Percentiles rank a stretch among this genome's conserved stretches.
Evolutionary conservation across 768 basidiomycete genomes (phyloP).

Genomic region (Panellus pusillus): DNA sequence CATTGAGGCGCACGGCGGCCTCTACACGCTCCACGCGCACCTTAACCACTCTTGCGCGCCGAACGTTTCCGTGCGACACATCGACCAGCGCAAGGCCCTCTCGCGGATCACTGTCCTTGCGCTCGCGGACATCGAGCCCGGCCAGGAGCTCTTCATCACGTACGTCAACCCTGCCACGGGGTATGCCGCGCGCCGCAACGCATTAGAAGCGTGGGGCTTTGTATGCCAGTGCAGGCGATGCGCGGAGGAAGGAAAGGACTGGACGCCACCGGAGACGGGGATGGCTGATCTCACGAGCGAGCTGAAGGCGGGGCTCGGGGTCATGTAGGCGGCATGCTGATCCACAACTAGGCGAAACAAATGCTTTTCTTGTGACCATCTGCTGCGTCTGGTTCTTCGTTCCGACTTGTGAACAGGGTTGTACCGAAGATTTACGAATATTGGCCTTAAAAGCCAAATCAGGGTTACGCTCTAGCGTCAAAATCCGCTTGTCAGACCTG

Average conservation of each 20-base stretch:
- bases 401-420: too few relatives aligned
- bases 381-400: background rate
- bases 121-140: conserved; percentile 56
- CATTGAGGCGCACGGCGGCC: conserved; percentile 82
- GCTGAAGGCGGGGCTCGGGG: conserved; percentile 23
- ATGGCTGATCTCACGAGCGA: conserved; percentile 21
- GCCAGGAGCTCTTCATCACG: conserved; percentile 75
- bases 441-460: too few relatives aligned
- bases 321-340: conserved; percentile 17
- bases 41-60: conserved; percentile 85
- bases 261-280: conserved; percentile 29
- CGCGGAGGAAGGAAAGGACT: conserved; percentile 51
- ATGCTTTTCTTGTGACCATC: background rate
- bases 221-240: conserved; percentile 74
- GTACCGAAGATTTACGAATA: too few relatives aligned
- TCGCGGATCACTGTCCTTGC: conserved; percentile 78
- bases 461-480: too few relatives aligned
- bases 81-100: conserved; percentile 67
- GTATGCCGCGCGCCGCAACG: conserved; percentile 47
- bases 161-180: conserved; percentile 73
- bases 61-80: conserved; percentile 76
- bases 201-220: conserved; percentile 74
- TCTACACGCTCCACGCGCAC: conserved; percentile 85
- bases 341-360: too few relatives aligned
- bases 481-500: too few relatives aligned